Percentiles rank a stretch among this genome's conserved stretches.
Conservation (phyloP, 75 land plant genomes). For the Cryptomeria japonica region DNA sequence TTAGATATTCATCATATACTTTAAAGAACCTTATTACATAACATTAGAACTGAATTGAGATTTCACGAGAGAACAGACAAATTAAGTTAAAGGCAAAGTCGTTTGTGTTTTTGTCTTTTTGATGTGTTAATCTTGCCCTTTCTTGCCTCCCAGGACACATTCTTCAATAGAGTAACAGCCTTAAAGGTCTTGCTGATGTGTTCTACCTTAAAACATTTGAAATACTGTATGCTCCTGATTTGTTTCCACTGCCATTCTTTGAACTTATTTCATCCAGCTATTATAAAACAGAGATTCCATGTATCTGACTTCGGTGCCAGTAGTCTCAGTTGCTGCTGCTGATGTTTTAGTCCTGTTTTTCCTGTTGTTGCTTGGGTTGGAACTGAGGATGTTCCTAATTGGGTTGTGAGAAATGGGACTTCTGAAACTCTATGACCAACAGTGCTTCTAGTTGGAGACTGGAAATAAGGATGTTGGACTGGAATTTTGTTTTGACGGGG, state of each 20-base stretch:
- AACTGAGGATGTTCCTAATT: background rate
- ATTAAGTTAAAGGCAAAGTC: no score
- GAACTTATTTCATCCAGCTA: background rate
- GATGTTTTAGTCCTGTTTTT: background rate
- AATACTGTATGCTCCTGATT: no score
- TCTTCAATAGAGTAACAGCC: slow-evolving; percentile 69
- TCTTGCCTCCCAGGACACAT: slow-evolving; percentile 91
- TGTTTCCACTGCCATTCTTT: no score
- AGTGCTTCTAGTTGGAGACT: background rate
- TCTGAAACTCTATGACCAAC: slow-evolving; percentile 18
- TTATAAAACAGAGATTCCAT: slow-evolving; percentile 35
- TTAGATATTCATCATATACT: no score
- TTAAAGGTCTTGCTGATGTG: slow-evolving; percentile 81
- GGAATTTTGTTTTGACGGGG: no score
- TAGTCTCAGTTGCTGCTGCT: slow-evolving; percentile 14
- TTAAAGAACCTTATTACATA: no score
- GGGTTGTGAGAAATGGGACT: background rate
- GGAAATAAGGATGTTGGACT: background rate
- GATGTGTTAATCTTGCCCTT: slow-evolving; percentile 52
- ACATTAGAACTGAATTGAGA: no score
- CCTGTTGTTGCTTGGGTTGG: background rate
- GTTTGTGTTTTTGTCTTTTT: no score
- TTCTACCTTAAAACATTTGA: slow-evolving; percentile 23
- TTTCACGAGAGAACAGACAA: no score
- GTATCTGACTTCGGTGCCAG: slow-evolving; percentile 10